phyloP scores from a whole-genome alignment of 2,329 filamentous ascomycete genomes.

The Arthrobotrys musiformis region DNA sequence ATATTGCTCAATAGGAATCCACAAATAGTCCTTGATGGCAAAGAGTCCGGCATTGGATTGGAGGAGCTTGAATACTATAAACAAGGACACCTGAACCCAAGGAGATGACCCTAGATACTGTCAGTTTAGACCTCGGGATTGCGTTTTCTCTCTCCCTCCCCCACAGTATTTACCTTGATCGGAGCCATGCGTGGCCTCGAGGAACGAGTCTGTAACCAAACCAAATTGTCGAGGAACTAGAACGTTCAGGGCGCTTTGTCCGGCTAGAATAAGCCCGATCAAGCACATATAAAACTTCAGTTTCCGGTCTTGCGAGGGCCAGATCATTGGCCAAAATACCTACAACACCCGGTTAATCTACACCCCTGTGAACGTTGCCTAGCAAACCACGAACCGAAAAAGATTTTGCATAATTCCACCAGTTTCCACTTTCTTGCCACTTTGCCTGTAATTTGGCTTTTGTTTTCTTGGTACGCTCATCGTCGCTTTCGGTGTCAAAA shows the following conservation, averaged over 20 bases:
- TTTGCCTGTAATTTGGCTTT: constrained; percentile 74
- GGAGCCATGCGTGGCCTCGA: constrained; percentile 29
- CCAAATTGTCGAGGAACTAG: constrained; percentile 84
- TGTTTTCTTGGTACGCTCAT: constrained; percentile 66
- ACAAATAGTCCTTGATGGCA: constrained; percentile 67
- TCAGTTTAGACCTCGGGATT: constrained; percentile 62
- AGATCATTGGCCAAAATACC: constrained; percentile 82
- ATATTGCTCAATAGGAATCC: constrained; percentile 69
- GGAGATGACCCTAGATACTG: constrained; percentile 63
- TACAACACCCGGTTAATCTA: constrained; percentile 59
- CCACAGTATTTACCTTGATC: constrained; percentile 11
- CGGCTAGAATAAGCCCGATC: constrained; percentile 75
- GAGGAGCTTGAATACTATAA: constrained; percentile 66
- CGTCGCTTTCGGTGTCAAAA: constrained; percentile 62
- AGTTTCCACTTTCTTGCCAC: constrained; percentile 78
- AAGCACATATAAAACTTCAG: constrained; percentile 76
- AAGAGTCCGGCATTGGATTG: constrained; percentile 67
- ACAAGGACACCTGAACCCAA: constrained; percentile 68
- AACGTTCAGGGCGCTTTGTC: constrained; percentile 77
- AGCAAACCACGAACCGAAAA: constrained; percentile 68
- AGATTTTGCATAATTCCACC: constrained; percentile 79
- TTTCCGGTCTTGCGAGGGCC: constrained; percentile 74
- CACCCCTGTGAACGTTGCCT: not conserved
- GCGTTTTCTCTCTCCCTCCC: not conserved
- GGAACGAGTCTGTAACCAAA: constrained; percentile 74